A percentile compares a stretch with the other conserved stretches of the same genome.
These are phyloP conservation scores for Asterionellopsis glacialis DNA, from an alignment of 108 stramenopile genomes.

Conservation along the genomic window DNA sequence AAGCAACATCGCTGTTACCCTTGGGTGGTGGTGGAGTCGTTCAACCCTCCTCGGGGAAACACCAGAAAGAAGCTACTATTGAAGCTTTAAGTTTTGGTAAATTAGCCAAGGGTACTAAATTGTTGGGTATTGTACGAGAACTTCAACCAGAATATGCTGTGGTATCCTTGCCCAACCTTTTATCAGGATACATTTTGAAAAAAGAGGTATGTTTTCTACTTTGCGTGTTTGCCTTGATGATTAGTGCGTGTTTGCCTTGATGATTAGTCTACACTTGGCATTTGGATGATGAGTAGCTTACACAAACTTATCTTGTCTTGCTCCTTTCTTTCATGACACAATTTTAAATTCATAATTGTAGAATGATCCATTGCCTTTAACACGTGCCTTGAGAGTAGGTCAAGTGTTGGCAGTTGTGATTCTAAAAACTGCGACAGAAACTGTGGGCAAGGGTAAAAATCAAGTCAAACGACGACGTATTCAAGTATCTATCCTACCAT, in stretches of 20 bases:
- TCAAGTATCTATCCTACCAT: constrained; percentile 64
- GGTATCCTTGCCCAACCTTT: constrained; percentile 60
- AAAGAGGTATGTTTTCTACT: constrained; percentile 7
- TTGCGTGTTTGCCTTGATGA: neutral
- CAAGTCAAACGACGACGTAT: constrained; percentile 48
- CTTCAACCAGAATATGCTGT: constrained; percentile 64
- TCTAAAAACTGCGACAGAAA: constrained; percentile 48
- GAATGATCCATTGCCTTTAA: constrained; percentile 29
- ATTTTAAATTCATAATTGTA: no score
- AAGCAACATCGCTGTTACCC: constrained; percentile 27
- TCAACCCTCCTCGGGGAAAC: constrained; percentile 18
- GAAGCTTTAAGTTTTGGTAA: constrained; percentile 67
- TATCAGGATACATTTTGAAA: constrained; percentile 70
- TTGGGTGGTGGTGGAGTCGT: constrained; percentile 78
- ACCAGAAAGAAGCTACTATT: constrained; percentile 41
- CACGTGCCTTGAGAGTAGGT: constrained; percentile 32
- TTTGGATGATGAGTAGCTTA: neutral
- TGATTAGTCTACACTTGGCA: neutral
- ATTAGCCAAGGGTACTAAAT: constrained; percentile 55
- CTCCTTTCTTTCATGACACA: no score
- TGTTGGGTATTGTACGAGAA: constrained; percentile 63
- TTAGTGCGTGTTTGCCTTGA: neutral
- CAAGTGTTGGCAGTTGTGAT: constrained; percentile 63
- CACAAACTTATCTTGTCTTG: no score
- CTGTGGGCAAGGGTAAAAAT: constrained; percentile 17